Evolutionary conservation across 129 eudicot genomes (phyloP).

Genomic region (Flaveria trinervia): DNA sequence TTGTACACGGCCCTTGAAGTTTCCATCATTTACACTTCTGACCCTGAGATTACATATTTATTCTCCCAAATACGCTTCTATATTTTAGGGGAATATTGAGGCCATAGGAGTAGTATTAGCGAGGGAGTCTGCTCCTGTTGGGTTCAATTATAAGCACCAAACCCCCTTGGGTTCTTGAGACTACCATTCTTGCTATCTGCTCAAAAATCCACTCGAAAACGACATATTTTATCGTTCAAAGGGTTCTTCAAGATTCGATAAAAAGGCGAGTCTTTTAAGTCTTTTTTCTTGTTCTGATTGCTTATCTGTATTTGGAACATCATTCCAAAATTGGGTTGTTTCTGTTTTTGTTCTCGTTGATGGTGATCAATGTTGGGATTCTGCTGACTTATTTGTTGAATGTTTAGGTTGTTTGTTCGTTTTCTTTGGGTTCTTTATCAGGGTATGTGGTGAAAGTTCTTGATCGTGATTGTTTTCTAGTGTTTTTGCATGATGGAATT

Average conservation of each 20-base stretch:
- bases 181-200: slow-evolving; percentile 27
- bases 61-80: background rate
- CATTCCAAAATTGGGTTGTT: slow-evolving; percentile 16
- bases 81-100: slow-evolving; percentile 30
- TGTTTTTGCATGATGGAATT: slow-evolving; percentile 34
- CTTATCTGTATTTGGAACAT: slow-evolving; percentile 11
- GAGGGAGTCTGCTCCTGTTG: slow-evolving; percentile 29
- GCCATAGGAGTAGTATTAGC: slow-evolving; percentile 14
- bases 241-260: slow-evolving; percentile 40
- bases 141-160: slow-evolving; percentile 26
- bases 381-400: slow-evolving; percentile 6
- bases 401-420: slow-evolving; percentile 7
- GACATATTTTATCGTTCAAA: slow-evolving; percentile 18
- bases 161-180: slow-evolving; percentile 31
- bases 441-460: slow-evolving; percentile 4
- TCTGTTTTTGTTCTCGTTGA: slow-evolving; percentile 26
- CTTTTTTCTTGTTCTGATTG: slow-evolving; percentile 22
- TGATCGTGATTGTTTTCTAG: slow-evolving; percentile 25
- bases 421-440: background rate
- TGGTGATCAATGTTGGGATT: slow-evolving; percentile 36
- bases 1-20: slow-evolving; percentile 16
- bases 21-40: slow-evolving; percentile 12
- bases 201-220: slow-evolving; percentile 29
- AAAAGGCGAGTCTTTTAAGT: slow-evolving; percentile 28
- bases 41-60: slow-evolving; percentile 6